Percentiles rank a stretch among this genome's conserved stretches.
These are phyloP conservation scores for Micractinium sp. DNA, from an alignment of 139 green algal genomes.

Conservation along the genomic window DNA sequence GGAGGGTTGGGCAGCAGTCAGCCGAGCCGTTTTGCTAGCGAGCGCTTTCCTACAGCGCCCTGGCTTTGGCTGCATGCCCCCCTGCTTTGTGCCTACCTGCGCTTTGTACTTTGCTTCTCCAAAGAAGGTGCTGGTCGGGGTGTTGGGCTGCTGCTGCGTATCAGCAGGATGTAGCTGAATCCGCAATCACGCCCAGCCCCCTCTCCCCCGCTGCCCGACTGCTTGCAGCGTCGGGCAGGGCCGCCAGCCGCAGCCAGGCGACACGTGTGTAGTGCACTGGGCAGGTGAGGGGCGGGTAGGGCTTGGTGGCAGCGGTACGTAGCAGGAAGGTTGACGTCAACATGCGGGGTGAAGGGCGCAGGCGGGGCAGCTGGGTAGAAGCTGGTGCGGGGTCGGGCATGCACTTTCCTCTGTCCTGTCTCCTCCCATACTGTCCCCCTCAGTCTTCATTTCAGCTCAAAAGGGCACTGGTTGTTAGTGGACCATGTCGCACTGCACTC, in stretches of 20 bases:
- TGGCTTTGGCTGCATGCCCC: too few relatives aligned
- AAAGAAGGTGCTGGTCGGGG: too few relatives aligned
- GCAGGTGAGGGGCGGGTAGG: neutral
- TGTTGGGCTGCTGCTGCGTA: neutral
- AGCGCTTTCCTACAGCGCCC: neutral
- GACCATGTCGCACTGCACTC: too few relatives aligned
- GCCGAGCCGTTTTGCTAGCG: too few relatives aligned
- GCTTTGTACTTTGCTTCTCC: too few relatives aligned
- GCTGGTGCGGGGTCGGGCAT: neutral
- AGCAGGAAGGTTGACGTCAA: neutral
- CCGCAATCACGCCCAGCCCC: neutral
- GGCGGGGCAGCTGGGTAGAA: neutral
- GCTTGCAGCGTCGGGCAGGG: conserved; percentile 30
- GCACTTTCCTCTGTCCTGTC: too few relatives aligned
- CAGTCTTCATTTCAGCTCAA: neutral
- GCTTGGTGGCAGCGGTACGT: neutral
- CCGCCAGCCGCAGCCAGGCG: conserved; percentile 23
- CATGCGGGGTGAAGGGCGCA: neutral
- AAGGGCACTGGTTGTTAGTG: too few relatives aligned
- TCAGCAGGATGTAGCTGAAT: neutral
- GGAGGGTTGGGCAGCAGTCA: neutral
- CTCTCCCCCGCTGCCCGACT: conserved; percentile 50
- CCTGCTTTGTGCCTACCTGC: too few relatives aligned
- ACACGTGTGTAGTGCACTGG: conserved; percentile 70
- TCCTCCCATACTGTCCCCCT: neutral